phyloP scores from a whole-genome alignment of 768 basidiomycete genomes.

The Sporobolomyces pararoseus region DNA sequence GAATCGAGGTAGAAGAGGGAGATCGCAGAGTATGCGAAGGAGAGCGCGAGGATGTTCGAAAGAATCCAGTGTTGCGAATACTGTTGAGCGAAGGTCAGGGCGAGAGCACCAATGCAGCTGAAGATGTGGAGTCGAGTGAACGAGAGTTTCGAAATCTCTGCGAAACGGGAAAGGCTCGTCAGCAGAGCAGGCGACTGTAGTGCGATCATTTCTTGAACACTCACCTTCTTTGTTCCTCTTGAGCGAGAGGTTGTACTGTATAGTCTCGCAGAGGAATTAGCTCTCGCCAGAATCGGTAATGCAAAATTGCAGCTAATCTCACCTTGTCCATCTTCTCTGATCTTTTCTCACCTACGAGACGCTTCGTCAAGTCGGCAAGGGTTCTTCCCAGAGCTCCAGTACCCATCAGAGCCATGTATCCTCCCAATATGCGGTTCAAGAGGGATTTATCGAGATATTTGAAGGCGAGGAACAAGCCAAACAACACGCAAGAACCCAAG shows the following conservation, averaged over 20 bases:
- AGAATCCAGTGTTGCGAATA: constrained; percentile 64
- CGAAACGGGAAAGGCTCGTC: not conserved
- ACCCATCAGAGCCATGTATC: constrained; percentile 53
- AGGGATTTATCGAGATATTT: constrained; percentile 55
- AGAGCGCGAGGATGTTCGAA: constrained; percentile 70
- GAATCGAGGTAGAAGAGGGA: constrained; percentile 78
- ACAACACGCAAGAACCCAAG: constrained; percentile 41
- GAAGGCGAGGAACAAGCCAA: constrained; percentile 45
- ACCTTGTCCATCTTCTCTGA: constrained; percentile 51
- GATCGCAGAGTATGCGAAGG: constrained; percentile 76
- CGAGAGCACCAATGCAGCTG: constrained; percentile 54
- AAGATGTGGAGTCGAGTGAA: constrained; percentile 54
- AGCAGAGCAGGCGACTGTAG: not conserved
- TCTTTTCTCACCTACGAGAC: not conserved
- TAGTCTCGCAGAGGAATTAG: not conserved
- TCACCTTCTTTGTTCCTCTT: constrained; percentile 27
- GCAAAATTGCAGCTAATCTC: not conserved
- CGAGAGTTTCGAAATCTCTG: constrained; percentile 48
- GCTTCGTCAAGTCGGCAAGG: not conserved
- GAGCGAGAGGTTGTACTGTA: constrained; percentile 32
- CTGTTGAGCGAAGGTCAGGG: constrained; percentile 66
- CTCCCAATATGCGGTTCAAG: constrained; percentile 71
- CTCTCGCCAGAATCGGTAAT: not conserved
- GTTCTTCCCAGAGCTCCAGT: constrained; percentile 63
- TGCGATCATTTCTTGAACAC: too few relatives aligned